Evolutionary conservation across 306 rosid species (phyloP).

Genomic region (Quercus mongolica): DNA sequence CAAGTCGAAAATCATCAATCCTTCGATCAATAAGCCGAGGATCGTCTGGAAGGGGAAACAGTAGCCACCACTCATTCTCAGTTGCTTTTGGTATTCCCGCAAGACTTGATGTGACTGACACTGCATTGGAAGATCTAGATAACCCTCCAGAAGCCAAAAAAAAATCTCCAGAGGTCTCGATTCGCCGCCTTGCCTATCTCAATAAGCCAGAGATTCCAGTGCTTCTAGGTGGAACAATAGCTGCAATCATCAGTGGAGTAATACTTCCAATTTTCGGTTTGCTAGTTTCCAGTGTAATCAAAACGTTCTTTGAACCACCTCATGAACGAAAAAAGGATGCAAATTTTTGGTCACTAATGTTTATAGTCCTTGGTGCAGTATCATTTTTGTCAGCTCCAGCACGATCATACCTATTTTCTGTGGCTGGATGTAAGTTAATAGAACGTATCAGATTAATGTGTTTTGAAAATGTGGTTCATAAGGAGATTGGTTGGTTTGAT

Average conservation of each 20-base stretch:
- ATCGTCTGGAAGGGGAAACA: constrained; percentile 48
- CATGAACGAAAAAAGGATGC: constrained; percentile 59
- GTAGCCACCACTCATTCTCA: constrained; percentile 70
- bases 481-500: constrained; percentile 90
- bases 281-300: constrained; percentile 55
- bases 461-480: constrained; percentile 68
- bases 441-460: constrained; percentile 65
- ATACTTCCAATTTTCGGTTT: constrained; percentile 65
- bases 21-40: constrained; percentile 62
- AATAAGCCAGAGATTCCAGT: constrained; percentile 91
- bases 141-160: constrained; percentile 8
- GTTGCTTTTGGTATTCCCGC: constrained; percentile 72
- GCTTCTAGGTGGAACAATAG: constrained; percentile 56
- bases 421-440: constrained; percentile 75
- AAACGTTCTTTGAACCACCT: constrained; percentile 59
- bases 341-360: constrained; percentile 69
- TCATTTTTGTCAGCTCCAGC: constrained; percentile 49
- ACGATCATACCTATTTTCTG: constrained; percentile 52
- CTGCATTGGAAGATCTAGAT: constrained; percentile 20
- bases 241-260: constrained; percentile 55
- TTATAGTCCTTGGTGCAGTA: constrained; percentile 43
- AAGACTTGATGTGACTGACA: constrained; percentile 41
- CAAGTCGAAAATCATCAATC: constrained; percentile 53
- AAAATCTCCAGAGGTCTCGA: constrained; percentile 43
- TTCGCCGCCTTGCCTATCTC: constrained; percentile 73